Evolutionary conservation across 192 early-diverging fungal species (phyloP), one percentile per base, ranked within the genome.

Genomic region (Rhizophagus clarus): DNA sequence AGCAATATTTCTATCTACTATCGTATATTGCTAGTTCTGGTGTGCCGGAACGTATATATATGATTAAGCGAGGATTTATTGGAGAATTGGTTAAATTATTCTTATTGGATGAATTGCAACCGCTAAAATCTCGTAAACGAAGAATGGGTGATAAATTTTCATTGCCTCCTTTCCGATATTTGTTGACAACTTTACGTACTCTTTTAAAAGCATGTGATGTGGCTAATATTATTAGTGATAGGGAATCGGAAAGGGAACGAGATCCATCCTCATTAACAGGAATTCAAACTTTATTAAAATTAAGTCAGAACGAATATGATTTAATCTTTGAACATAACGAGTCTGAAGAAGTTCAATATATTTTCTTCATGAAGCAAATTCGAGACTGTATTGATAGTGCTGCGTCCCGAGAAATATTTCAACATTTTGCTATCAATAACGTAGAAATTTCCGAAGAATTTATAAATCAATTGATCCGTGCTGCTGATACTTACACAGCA

Each of bases 101-200:
- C 32, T 72, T 82, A 11, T 66, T 79, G 51, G 86, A 87, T 40
- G 86, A 87, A 66, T 80, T 63, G 28, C 45, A 60, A 31, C 82
- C 82, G 26, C 34, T 47, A 24, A 80, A 80, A 62, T 63, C 69
- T 62, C 80, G 82, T 72, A 83, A 85, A 70, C 80, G 81, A 75
- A 84, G 81, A 75, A 87, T 87, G 86, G 86, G 86, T 28, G 86
- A 87, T 74, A 87, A 87, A 79, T 87, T 87, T 74, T 84, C 86
- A 2, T 81, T 83, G 28, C 86, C 86, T 4, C 70, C 84, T 8
- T 87, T 87, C 68, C 74, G 82, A 29, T 82, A 82, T 49, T 60
- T 87, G 22, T 31, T 87, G 61, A 34, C 80, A 4, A 81, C 86
- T 2, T 28, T 87, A 4, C 82, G 81, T 61, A 82, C 79, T 24